Conservation (phyloP, 352 stramenopile genomes). For the Globisporangium camurandrum region DNA sequence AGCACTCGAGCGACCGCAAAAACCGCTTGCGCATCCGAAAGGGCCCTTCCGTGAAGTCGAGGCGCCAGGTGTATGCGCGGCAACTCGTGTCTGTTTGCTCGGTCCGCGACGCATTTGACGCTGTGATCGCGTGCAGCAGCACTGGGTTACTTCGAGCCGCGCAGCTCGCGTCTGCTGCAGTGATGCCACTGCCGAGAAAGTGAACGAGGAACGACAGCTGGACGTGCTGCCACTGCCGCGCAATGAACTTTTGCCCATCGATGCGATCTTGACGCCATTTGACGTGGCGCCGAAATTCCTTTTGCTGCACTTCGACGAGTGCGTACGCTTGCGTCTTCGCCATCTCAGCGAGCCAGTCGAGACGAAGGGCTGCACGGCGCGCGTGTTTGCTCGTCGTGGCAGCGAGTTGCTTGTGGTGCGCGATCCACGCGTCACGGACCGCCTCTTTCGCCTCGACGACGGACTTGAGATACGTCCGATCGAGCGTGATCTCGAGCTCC, state of each 20-base stretch:
- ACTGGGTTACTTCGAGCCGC: constrained; percentile 1
- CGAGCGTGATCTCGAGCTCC: constrained; percentile 53
- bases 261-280: constrained; percentile 64
- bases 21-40: constrained; percentile 61
- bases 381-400: constrained; percentile 28
- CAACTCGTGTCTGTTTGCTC: not conserved
- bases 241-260: constrained; percentile 58
- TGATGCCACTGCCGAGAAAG: constrained; percentile 8
- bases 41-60: constrained; percentile 66
- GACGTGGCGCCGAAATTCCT: constrained; percentile 44
- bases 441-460: constrained; percentile 45
- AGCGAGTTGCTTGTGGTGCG: constrained; percentile 29
- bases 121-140: constrained; percentile 4
- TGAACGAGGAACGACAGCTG: constrained; percentile 23
- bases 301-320: constrained; percentile 33
- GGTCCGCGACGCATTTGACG: not conserved
- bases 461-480: constrained; percentile 49
- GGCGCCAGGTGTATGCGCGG: constrained; percentile 14
- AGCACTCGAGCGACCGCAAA: constrained; percentile 1
- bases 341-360: constrained; percentile 30
- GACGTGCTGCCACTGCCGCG: constrained; percentile 41
- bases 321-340: constrained; percentile 30
- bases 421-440: constrained; percentile 42
- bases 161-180: constrained; percentile 1
- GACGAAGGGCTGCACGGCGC: constrained; percentile 30